phyloP scores from a whole-genome alignment of 2,329 filamentous ascomycete species.

The Sordariomycetes sp. region DNA sequence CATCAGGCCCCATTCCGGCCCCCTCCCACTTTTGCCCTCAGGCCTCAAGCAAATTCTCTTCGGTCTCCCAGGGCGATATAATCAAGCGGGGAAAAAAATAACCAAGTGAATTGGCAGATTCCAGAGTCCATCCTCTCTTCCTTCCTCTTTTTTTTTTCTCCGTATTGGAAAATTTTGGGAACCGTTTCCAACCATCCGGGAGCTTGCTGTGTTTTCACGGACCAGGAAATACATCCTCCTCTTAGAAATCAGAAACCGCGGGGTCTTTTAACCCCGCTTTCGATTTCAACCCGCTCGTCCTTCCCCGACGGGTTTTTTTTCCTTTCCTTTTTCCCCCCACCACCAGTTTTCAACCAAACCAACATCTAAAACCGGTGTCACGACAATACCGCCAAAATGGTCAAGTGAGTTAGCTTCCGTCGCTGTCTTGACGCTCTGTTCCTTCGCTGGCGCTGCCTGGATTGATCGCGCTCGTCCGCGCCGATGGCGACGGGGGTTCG shows the following conservation, averaged over 20 bases:
- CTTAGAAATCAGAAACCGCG: conserved; percentile 8
- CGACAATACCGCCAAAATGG: conserved; percentile 87
- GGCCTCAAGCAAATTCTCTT: background rate
- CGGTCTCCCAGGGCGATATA: conserved; percentile 4
- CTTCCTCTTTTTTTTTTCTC: conserved; percentile 6
- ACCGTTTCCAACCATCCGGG: background rate
- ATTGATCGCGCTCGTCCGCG: background rate
- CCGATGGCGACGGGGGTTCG: background rate
- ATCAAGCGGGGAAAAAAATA: background rate
- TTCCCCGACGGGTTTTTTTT: conserved; percentile 7
- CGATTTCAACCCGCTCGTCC: conserved; percentile 9
- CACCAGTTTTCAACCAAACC: conserved; percentile 13
- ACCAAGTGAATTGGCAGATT: background rate
- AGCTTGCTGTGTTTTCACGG: conserved; percentile 2
- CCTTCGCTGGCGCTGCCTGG: background rate
- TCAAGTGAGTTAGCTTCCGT: conserved; percentile 69
- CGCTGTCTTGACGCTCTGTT: conserved; percentile 4
- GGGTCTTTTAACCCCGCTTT: conserved; percentile 30
- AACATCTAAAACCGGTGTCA: conserved; percentile 24
- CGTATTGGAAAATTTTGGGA: conserved; percentile 1
- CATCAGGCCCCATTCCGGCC: background rate
- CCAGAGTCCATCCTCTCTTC: background rate
- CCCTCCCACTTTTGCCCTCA: background rate
- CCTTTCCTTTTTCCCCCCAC: conserved; percentile 13
- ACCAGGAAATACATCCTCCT: background rate